Evolutionary conservation across 495 filamentous ascomycete species (phyloP), one percentile per base, ranked within the genome.

Genomic region (Penicillium parvum): DNA sequence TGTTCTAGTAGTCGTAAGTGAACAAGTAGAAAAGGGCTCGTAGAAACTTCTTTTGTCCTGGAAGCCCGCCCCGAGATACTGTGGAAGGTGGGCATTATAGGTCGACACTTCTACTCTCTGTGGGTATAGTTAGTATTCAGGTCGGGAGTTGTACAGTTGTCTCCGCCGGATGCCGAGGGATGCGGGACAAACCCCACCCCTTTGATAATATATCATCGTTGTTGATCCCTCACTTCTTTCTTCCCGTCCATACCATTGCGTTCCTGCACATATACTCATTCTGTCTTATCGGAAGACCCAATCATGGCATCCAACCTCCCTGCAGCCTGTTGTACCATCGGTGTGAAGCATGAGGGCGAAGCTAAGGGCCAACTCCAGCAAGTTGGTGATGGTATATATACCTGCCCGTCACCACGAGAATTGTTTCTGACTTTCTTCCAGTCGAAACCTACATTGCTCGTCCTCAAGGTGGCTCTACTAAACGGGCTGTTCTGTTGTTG

Each of bases 271-370:
- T 14, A 7, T 27, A 3, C 2, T 8, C 22, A 30, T 12, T 15
- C n/a, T n/a, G n/a, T n/a, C n/a, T n/a, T n/a, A n/a, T n/a, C n/a
- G n/a, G n/a, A n/a, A n/a, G n/a, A n/a, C n/a, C n/a, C n/a, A n/a
- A n/a, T n/a, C n/a, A 78, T 78, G 74, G 63, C 73, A 10, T 76
- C 74, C 3, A 59, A 75, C 33, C 62, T 67, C 7, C 71, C 72
- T 0, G 57, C 50, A 34, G 45, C 59, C 26, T 78, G 74, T 52
- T 78, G 72, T 54, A 65, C 62, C 15, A 39, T 71, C 29, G 72
- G 73, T 33, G 40, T 58, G 7, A 57, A 50, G 21, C 63, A 66
- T 34, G 56, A 60, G 47, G 63, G 63, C 32, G 37, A 57, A n/a
- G 32, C 61, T 8, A 52, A 46, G 22, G 61, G 63, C 17, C 18